Conservation (phyloP, 495 filamentous ascomycete species). For the Rhypophila decipiens region DNA sequence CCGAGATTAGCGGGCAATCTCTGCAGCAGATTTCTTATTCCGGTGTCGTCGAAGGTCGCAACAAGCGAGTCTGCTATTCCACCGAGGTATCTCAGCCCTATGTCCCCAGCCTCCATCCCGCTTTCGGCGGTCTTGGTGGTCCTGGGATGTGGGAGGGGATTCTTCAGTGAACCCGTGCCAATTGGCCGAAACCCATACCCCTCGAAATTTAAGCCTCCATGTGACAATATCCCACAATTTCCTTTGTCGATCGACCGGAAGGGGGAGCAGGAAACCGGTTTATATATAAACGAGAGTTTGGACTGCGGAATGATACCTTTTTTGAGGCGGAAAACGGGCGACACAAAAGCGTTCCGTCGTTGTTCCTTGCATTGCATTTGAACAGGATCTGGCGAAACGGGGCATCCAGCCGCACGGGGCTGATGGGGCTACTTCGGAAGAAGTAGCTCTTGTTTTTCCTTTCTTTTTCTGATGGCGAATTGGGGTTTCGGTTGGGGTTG, state of each 20-base stretch:
- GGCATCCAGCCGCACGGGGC: constrained; percentile 21
- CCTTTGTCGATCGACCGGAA: constrained; percentile 15
- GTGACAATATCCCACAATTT: constrained; percentile 24
- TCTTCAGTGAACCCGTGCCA: constrained; percentile 28
- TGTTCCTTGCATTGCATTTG: constrained; percentile 25
- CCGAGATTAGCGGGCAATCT: constrained; percentile 12
- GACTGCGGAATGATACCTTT: constrained; percentile 20
- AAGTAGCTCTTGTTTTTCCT: constrained; percentile 12
- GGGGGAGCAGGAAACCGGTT: constrained; percentile 8
- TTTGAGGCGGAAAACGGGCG: constrained; percentile 19
- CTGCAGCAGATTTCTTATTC: constrained; percentile 34
- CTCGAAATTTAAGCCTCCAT: constrained; percentile 11
- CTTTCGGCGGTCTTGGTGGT: constrained; percentile 37
- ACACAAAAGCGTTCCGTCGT: constrained; percentile 15
- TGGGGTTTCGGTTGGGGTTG: not conserved
- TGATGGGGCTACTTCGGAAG: constrained; percentile 13
- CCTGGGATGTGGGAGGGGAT: constrained; percentile 59
- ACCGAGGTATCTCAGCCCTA: constrained; percentile 30
- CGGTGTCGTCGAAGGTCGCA: constrained; percentile 29
- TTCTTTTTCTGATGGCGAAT: not conserved
- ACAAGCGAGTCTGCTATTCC: constrained; percentile 58
- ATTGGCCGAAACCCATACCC: constrained; percentile 16
- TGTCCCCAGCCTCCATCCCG: constrained; percentile 32
- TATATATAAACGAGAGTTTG: constrained; percentile 5
- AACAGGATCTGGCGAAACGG: constrained; percentile 23